A percentile compares a stretch with the other conserved stretches of the same genome.
Evolutionary conservation across 2,329 filamentous ascomycete species (phyloP).

Genomic region (Fusarium sp.): DNA sequence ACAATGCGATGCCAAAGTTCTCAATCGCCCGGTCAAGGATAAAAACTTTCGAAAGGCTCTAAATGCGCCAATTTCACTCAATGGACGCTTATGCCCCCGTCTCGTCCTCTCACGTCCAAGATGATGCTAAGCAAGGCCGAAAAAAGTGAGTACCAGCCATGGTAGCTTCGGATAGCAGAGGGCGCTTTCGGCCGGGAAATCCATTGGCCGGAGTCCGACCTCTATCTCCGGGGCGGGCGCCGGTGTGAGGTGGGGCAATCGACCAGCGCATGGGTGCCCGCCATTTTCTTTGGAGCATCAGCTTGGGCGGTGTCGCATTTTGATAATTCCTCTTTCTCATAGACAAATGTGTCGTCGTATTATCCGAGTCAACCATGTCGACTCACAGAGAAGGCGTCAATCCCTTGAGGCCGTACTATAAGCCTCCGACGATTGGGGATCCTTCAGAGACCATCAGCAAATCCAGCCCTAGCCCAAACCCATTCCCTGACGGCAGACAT

Average conservation of each 20-base stretch:
- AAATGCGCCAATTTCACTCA: conserved; percentile 43
- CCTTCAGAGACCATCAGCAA: conserved; percentile 48
- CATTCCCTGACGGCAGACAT: conserved; percentile 56
- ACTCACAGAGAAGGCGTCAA: conserved; percentile 62
- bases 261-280: conserved; percentile 41
- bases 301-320: conserved; percentile 32
- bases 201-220: conserved; percentile 47
- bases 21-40: conserved; percentile 13
- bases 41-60: conserved; percentile 23
- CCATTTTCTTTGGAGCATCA: conserved; percentile 45
- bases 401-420: conserved; percentile 75
- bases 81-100: conserved; percentile 39
- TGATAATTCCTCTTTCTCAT: conserved; percentile 16
- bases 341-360: conserved; percentile 43
- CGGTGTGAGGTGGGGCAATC: conserved; percentile 26
- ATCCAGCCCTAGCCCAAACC: conserved; percentile 54
- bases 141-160: conserved; percentile 33
- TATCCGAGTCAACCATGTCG: conserved; percentile 52
- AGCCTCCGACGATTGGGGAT: conserved; percentile 66
- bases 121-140: conserved; percentile 44
- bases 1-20: conserved; percentile 7
- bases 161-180: conserved; percentile 42
- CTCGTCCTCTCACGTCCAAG: conserved; percentile 47
- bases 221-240: conserved; percentile 39
- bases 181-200: conserved; percentile 48